A percentile compares a stretch with the other conserved stretches of the same genome.
These are phyloP conservation scores for Gliomastix tumulicola DNA, from an alignment of 2,329 filamentous ascomycete genomes.

Conservation along the genomic window DNA sequence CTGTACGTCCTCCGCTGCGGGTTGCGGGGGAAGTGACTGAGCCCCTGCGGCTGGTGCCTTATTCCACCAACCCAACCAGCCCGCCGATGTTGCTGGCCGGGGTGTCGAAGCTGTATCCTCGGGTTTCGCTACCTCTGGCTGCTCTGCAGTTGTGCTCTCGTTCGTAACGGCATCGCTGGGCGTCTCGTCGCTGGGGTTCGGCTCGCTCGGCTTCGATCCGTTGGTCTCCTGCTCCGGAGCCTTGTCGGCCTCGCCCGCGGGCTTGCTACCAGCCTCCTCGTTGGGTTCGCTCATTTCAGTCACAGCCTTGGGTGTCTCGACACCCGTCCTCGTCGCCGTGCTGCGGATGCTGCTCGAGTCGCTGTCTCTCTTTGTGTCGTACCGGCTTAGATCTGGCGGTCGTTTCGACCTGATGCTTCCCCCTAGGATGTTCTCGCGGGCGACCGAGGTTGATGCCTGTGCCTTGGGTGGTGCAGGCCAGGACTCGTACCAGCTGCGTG, in stretches of 20 bases:
- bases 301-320: slow-evolving; percentile 15
- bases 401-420: slow-evolving; percentile 41
- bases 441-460: slow-evolving; percentile 51
- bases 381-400: slow-evolving; percentile 42
- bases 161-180: too few relatives aligned
- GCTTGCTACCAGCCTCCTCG: neutral
- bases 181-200: neutral
- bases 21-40: slow-evolving; percentile 5
- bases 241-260: neutral
- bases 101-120: too few relatives aligned
- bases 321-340: slow-evolving; percentile 11
- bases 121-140: slow-evolving; percentile 2
- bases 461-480: slow-evolving; percentile 52
- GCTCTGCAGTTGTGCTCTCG: neutral
- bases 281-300: neutral
- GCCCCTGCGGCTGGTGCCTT: slow-evolving; percentile 17
- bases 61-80: slow-evolving; percentile 50
- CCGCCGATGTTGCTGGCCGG: slow-evolving; percentile 28
- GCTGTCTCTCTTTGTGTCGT: slow-evolving; percentile 33
- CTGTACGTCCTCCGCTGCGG: too few relatives aligned
- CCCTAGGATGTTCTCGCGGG: slow-evolving; percentile 53
- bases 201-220: too few relatives aligned
- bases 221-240: neutral
- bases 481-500: slow-evolving; percentile 56
- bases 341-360: slow-evolving; percentile 21